These are phyloP conservation scores for Cnidoscolus chayamansa DNA, from an alignment of 441 rosid genomes.

Conservation along the genomic window DNA sequence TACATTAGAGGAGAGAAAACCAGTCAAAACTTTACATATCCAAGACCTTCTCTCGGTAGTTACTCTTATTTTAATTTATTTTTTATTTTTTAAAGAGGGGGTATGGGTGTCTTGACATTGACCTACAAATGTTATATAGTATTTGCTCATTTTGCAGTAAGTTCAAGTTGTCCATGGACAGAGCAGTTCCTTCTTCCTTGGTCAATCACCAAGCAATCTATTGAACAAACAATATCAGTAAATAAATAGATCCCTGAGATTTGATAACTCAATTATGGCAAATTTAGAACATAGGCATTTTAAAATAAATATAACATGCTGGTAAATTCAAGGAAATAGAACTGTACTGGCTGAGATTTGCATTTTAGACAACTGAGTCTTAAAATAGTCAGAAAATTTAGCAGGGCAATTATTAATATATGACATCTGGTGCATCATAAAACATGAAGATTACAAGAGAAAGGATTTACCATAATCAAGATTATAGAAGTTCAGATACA, in stretches of 20 bases:
- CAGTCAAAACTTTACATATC: not conserved
- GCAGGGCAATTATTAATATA: not conserved
- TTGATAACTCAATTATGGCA: not conserved
- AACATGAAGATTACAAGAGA: not conserved
- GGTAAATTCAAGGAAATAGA: too few relatives aligned
- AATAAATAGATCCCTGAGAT: not conserved
- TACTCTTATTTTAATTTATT: not conserved
- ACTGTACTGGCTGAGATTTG: not conserved
- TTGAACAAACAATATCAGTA: not conserved
- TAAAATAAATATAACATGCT: not conserved
- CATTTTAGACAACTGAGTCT: not conserved
- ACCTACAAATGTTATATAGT: not conserved
- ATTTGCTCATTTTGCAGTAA: not conserved
- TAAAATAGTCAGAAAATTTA: not conserved
- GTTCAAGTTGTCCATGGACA: not conserved
- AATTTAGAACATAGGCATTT: not conserved
- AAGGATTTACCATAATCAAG: constrained; percentile 65
- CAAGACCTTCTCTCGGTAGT: not conserved
- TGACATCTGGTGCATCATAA: not conserved
- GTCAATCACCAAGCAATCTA: not conserved
- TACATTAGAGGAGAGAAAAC: not conserved
- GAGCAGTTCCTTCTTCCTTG: not conserved
- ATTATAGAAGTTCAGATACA: constrained; percentile 77
- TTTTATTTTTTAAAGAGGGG: not conserved
- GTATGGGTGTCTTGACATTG: not conserved